These are phyloP conservation scores for Zychaea mexicana DNA, from an alignment of 371 early-diverging fungal genomes.

Conservation along the genomic window DNA sequence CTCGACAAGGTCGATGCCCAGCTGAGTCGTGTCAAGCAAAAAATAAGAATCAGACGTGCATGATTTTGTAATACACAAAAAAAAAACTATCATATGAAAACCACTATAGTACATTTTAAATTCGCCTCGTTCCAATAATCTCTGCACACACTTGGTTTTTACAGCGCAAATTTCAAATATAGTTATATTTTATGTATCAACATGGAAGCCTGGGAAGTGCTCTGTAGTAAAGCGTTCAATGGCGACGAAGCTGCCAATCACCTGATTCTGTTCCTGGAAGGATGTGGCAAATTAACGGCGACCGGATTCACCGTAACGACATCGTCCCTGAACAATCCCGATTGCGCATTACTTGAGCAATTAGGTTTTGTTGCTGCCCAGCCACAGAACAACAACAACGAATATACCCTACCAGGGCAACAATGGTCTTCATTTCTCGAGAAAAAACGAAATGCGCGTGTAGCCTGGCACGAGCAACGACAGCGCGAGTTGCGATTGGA, in stretches of 20 bases:
- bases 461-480: slow-evolving; percentile 26
- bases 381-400: neutral
- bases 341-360: slow-evolving; percentile 3
- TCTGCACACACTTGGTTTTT: too few species aligned
- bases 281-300: slow-evolving; percentile 4
- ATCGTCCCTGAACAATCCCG: neutral
- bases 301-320: slow-evolving; percentile 4
- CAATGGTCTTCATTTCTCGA: slow-evolving; percentile 6
- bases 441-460: slow-evolving; percentile 19
- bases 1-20: slow-evolving; percentile 56
- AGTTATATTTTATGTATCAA: neutral
- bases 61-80: too few species aligned
- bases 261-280: slow-evolving; percentile 29
- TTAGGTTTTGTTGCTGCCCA: slow-evolving; percentile 13
- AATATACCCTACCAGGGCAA: slow-evolving; percentile 7
- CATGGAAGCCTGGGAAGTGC: slow-evolving; percentile 25
- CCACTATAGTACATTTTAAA: too few species aligned
- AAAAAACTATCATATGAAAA: too few species aligned
- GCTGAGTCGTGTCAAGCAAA: slow-evolving; percentile 48
- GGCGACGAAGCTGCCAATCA: slow-evolving; percentile 23
- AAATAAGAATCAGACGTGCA: slow-evolving; percentile 15
- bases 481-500: slow-evolving; percentile 18
- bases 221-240: slow-evolving; percentile 27
- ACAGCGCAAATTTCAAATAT: too few species aligned
- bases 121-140: too few species aligned